Evolutionary conservation across 1,284 basidiomycete genomes (phyloP), one percentile per base, ranked within the genome.

Genomic region (Trametes versicolor): DNA sequence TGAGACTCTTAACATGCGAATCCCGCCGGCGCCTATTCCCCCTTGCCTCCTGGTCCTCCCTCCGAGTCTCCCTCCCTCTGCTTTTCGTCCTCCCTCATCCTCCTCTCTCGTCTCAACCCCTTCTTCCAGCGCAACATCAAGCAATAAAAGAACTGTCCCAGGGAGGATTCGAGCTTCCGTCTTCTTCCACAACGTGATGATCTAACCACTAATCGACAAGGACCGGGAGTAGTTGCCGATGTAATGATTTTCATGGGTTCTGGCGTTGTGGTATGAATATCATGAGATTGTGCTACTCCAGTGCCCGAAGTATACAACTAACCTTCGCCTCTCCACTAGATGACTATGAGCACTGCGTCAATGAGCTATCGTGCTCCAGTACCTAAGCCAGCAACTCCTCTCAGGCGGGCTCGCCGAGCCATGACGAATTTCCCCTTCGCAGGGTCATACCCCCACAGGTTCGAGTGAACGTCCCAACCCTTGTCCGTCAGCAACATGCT

Each of bases 121-220:
- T n/a, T n/a, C n/a, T n/a, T n/a, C n/a, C n/a, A n/a, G n/a, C n/a
- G n/a, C n/a, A n/a, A n/a, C n/a, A n/a, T n/a, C 39, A 41, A 45
- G 6, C 7, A 45, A 5, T 3, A 49, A 49, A 27, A 54, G 13
- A 39, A 5, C 10, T 69, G 63, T 69, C 68, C 68, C 68, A 45
- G 63, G 65, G 63, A 65, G 63, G 65, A 69, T 54, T 69, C 68
- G 68, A 69, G 68, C 68, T 65, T 65, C 65, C 68, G 65, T 65
- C 68, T 65, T 67, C 65, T 2, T 34, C 79, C 83, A 72, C 63
- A 66, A 70, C 70, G 62, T 67, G 59, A 71, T 71, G 70, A 75
- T 71, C 72, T 75, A 63, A 74, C 73, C 73, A 74, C 73, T 73
- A 74, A 74, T 74, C 73, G 72, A 74, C 68, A 71, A 63, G 71